Evolutionary conservation across 2,329 filamentous ascomycete genomes (phyloP).

Genomic region (Lachnellula subtilissima): DNA sequence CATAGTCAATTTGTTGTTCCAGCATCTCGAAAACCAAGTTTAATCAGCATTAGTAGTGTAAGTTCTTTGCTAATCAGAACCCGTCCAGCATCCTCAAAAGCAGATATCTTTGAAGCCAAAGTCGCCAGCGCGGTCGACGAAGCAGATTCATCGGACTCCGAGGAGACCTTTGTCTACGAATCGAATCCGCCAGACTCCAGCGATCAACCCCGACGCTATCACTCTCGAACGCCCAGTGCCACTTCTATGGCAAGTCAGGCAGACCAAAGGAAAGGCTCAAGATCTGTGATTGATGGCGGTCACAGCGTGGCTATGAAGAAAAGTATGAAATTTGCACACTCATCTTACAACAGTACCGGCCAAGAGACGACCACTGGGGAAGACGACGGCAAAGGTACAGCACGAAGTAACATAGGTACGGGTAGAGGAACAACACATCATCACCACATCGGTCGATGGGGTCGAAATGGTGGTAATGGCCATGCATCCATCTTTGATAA

Average conservation of each 20-base stretch:
- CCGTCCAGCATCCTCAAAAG: conserved; percentile 77
- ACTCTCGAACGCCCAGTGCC: conserved; percentile 90
- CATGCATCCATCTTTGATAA: conserved; percentile 71
- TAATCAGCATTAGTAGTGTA: conserved; percentile 36
- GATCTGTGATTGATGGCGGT: conserved; percentile 62
- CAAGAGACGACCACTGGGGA: conserved; percentile 51
- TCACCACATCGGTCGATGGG: conserved; percentile 76
- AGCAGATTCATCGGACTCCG: conserved; percentile 92
- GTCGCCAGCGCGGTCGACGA: conserved; percentile 95
- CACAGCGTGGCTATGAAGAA: conserved; percentile 69
- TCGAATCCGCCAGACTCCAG: conserved; percentile 77
- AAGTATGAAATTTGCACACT: conserved; percentile 94
- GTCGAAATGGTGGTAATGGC: conserved; percentile 61
- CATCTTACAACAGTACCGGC: conserved; percentile 57
- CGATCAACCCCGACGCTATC: conserved; percentile 68
- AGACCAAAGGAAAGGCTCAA: conserved; percentile 44
- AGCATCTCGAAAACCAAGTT: conserved; percentile 34
- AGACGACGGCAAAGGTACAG: conserved; percentile 60
- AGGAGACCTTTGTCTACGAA: conserved; percentile 98
- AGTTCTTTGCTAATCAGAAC: conserved; percentile 42
- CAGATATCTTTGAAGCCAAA: conserved; percentile 96
- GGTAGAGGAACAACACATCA: conserved; percentile 65
- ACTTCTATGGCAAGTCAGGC: conserved; percentile 75
- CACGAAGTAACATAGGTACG: conserved; percentile 57
- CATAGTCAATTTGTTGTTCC: background rate